These are phyloP conservation scores for Phlebiopsis gigantea DNA, from an alignment of 768 basidiomycete genomes.

Conservation along the genomic window DNA sequence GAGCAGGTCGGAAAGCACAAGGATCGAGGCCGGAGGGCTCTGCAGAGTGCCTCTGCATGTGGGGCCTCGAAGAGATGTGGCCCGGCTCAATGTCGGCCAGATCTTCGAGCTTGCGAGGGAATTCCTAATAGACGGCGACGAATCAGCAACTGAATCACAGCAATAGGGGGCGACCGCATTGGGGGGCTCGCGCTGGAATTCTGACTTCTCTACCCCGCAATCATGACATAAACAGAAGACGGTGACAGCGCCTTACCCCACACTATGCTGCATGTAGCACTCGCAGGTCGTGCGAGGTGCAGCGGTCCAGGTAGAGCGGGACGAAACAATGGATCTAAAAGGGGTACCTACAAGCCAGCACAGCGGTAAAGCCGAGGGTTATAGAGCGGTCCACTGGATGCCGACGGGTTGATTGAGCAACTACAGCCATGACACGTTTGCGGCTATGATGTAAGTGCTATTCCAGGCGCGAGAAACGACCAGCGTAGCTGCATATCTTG, in stretches of 20 bases:
- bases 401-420: constrained; percentile 6
- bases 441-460: not conserved
- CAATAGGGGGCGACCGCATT: constrained; percentile 3
- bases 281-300: constrained; percentile 3
- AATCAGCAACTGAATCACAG: not conserved
- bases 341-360: not conserved
- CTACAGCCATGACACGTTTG: not conserved
- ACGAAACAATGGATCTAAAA: constrained; percentile 3
- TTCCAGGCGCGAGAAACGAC: not conserved
- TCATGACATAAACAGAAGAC: constrained; percentile 1
- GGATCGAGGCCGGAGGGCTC: not conserved
- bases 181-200: not conserved
- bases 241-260: constrained; percentile 9
- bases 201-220: constrained; percentile 11
- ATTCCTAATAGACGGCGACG: not conserved
- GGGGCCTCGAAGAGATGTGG: not conserved
- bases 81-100: constrained; percentile 1
- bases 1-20: constrained; percentile 1
- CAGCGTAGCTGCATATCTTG: not conserved
- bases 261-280: constrained; percentile 7
- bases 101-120: not conserved
- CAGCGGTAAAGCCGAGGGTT: not conserved
- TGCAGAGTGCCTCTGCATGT: not conserved
- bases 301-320: not conserved
- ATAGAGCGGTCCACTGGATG: constrained; percentile 10